Base-by-base conservation (phyloP, 2,329 filamentous ascomycete genomes). In the Cordyceps pruinosa region DNA sequence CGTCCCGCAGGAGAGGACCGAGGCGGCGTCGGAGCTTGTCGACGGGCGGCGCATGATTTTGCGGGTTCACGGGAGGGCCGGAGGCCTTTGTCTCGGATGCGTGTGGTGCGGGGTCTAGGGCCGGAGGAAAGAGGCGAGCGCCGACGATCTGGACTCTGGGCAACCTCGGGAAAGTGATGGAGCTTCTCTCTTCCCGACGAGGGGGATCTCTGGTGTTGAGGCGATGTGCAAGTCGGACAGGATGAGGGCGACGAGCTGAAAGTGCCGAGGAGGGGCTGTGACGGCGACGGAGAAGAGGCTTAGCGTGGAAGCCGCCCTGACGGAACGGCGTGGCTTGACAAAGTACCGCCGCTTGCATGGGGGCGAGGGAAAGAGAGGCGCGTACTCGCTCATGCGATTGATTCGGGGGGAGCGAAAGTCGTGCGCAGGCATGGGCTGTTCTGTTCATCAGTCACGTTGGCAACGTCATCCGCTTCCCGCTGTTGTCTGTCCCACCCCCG, bases 1-100 rank as follows among this genome's bases (percentile, higher is more conserved):
- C 26, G 66, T 65, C 45, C 66, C 66, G 53, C 64, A 68, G 32
- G 70, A 70, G 62, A 65, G 61, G 46, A 65, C 62, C 30, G 69
- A 67, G 48, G 66, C 64, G n/a, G 68, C 61, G 61, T 69, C 65
- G 59, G 66, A 67, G 61, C 63, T 64, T 51, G 61, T 64, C 50
- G 62, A 65, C 26, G 61, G 56, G 57, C 64, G 62, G 50, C 66
- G 62, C 61, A 69, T 64, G 55, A 17, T 26, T n/a, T n/a, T n/a
- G n/a, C n/a, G 46, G 46, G 28, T 32, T 32, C 28, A 8, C 34
- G 7, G 34, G 34, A 12, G 30, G 30, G 30, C 6, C 30, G 30
- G 12, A 32, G 12, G 30, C 6, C 6, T 6, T 6, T 9, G 34
- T 35, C 13, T 35, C 28, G 28, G 28, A 35, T 35, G 34, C 4